Percentiles rank a stretch among this genome's conserved stretches.
phyloP scores from a whole-genome alignment of 768 basidiomycete genomes.

The Xerocomellus dryophilus region DNA sequence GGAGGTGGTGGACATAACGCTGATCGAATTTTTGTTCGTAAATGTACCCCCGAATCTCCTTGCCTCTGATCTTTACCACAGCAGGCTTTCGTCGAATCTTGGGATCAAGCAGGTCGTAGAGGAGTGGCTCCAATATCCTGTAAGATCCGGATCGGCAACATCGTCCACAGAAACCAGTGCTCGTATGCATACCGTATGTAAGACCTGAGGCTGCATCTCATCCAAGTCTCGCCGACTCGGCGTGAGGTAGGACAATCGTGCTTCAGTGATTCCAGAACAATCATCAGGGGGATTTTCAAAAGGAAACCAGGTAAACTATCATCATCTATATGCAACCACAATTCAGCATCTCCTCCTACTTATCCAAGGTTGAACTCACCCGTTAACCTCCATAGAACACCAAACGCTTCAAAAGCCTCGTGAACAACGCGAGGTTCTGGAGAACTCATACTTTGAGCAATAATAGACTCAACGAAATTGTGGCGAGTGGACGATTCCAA shows the following conservation, averaged over 20 bases:
- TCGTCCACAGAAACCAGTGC: not conserved
- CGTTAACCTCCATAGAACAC: slow-evolving; percentile 86
- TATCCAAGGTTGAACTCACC: slow-evolving; percentile 44
- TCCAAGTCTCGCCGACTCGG: slow-evolving; percentile 92
- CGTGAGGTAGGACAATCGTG: slow-evolving; percentile 70
- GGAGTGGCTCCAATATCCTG: slow-evolving; percentile 87
- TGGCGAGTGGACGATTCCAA: slow-evolving; percentile 55
- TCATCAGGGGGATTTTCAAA: slow-evolving; percentile 84
- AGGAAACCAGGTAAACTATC: slow-evolving; percentile 73
- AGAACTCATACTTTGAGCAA: slow-evolving; percentile 69
- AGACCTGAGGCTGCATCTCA: slow-evolving; percentile 89
- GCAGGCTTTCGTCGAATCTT: slow-evolving; percentile 52
- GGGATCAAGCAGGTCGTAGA: slow-evolving; percentile 75
- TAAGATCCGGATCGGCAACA: not conserved
- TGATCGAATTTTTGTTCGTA: slow-evolving; percentile 82
- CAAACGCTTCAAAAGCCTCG: slow-evolving; percentile 82
- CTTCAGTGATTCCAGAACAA: slow-evolving; percentile 79
- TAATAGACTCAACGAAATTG: slow-evolving; percentile 72
- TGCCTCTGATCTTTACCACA: slow-evolving; percentile 54
- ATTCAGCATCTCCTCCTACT: slow-evolving; percentile 1
- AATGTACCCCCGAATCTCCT: slow-evolving; percentile 60
- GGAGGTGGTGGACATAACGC: slow-evolving; percentile 62
- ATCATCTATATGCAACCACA: slow-evolving; percentile 56
- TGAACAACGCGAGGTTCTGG: slow-evolving; percentile 44
- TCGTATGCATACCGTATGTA: slow-evolving; percentile 65